Evolutionary conservation across 2,329 filamentous ascomycete species (phyloP).

Genomic region (Diaporthe destruens): DNA sequence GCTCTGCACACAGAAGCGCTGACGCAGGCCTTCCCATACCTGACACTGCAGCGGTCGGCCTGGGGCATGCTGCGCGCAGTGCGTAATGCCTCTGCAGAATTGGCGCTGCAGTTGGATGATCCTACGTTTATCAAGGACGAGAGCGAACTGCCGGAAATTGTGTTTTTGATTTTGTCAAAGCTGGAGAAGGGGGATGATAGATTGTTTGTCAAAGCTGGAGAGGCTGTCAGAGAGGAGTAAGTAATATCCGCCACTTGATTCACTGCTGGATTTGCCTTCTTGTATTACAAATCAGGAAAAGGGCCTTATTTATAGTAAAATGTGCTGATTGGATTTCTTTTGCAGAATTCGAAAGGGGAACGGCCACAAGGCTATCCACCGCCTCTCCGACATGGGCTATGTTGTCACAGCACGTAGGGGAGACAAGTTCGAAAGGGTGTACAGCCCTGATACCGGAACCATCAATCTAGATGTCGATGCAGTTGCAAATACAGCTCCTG

Average conservation of each 20-base stretch:
- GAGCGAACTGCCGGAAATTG: neutral
- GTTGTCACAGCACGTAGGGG: too few species aligned
- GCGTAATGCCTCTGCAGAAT: slow-evolving; percentile 48
- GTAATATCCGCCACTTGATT: neutral
- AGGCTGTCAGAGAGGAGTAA: slow-evolving; percentile 1
- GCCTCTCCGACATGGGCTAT: neutral
- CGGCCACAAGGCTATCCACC: neutral
- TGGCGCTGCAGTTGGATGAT: slow-evolving; percentile 51
- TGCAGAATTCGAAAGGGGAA: neutral
- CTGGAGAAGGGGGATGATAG: neutral
- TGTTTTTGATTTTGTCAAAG: neutral
- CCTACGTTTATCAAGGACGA: slow-evolving; percentile 50
- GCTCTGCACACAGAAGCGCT: slow-evolving; percentile 53
- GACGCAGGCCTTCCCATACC: slow-evolving; percentile 56
- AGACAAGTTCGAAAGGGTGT: too few species aligned
- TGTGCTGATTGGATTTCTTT: neutral
- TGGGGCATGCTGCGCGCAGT: slow-evolving; percentile 55
- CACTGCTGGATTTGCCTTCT: too few species aligned
- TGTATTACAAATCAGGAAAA: too few species aligned
- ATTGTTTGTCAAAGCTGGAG: neutral
- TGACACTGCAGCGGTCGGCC: slow-evolving; percentile 55
- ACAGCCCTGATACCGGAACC: too few species aligned
- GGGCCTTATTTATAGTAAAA: neutral
- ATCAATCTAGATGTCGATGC: too few species aligned
- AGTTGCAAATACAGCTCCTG: too few species aligned